phyloP scores from a whole-genome alignment of 805 yeast species.

The Wickerhamomyces pijperi region DNA sequence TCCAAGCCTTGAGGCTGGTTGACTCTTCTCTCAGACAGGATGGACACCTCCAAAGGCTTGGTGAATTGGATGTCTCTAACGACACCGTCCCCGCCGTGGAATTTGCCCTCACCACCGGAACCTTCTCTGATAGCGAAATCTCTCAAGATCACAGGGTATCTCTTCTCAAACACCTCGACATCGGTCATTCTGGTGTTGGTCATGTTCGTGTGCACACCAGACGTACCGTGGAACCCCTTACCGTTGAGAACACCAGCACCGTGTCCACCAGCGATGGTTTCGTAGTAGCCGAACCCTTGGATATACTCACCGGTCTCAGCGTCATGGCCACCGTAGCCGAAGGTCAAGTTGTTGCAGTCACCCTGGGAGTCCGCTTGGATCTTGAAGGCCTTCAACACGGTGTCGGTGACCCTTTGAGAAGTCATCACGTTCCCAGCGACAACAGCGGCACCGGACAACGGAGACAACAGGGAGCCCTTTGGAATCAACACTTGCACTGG shows the following conservation, averaged over 20 bases:
- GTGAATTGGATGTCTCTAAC: conserved; percentile 77
- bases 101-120: conserved; percentile 75
- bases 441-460: conserved; percentile 80
- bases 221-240: conserved; percentile 72
- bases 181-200: conserved; percentile 91
- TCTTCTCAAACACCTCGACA: conserved; percentile 76
- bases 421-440: conserved; percentile 95
- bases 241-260: conserved; percentile 53
- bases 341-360: conserved; percentile 87
- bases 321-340: conserved; percentile 66
- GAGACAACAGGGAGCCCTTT: conserved; percentile 52
- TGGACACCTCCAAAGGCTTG: conserved; percentile 62
- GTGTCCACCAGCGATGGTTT: conserved; percentile 91
- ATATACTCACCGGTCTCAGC: conserved; percentile 32
- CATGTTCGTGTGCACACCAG: conserved; percentile 91
- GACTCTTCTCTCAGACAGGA: conserved; percentile 77
- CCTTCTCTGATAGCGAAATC: conserved; percentile 59
- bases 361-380: conserved; percentile 96
- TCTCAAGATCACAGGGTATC: conserved; percentile 73
- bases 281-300: conserved; percentile 81
- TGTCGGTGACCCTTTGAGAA: conserved; percentile 87
- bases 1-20: conserved; percentile 76
- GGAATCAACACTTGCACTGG: conserved; percentile 68
- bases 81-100: conserved; percentile 79
- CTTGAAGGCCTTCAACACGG: conserved; percentile 72